A percentile compares a stretch with the other conserved stretches of the same genome.
Evolutionary conservation across 2,329 filamentous ascomycete genomes (phyloP).

Genomic region (Calonectria fujianensis): DNA sequence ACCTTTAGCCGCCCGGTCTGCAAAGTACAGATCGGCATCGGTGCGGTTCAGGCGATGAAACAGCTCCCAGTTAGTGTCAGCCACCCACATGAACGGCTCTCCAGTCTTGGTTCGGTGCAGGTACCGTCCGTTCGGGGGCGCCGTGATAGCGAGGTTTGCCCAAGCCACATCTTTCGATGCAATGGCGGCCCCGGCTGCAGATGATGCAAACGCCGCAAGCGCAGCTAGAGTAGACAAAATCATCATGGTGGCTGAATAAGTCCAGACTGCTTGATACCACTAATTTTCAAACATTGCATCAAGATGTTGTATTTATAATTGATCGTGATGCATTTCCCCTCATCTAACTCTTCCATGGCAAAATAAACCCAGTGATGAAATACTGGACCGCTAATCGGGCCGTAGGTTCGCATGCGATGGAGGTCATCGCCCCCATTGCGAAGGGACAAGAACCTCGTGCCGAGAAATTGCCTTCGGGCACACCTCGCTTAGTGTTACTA

Average conservation of each 20-base stretch:
- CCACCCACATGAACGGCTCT: constrained; percentile 21
- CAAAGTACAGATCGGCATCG: constrained; percentile 16
- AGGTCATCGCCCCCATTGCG: background rate
- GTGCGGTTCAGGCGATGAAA: constrained; percentile 21
- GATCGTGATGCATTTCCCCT: background rate
- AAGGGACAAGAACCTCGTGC: background rate
- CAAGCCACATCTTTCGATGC: background rate
- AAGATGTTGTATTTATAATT: background rate
- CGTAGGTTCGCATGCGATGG: background rate
- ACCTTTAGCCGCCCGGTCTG: constrained; percentile 4
- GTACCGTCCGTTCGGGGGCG: background rate
- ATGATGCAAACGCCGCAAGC: background rate
- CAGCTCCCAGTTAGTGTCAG: constrained; percentile 15
- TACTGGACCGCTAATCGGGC: constrained; percentile 2
- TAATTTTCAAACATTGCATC: background rate
- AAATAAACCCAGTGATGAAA: background rate
- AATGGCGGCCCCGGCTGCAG: background rate
- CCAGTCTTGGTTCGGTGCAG: constrained; percentile 11
- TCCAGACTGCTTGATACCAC: background rate
- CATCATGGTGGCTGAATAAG: background rate
- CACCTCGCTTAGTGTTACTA: background rate
- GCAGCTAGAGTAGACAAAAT: background rate
- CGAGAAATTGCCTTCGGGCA: background rate
- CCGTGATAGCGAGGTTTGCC: constrained; percentile 12
- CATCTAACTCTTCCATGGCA: background rate